Percentiles rank a stretch among this genome's conserved stretches.
Conservation (phyloP, 805 yeast species). For the Barnettozyma pratensis region DNA sequence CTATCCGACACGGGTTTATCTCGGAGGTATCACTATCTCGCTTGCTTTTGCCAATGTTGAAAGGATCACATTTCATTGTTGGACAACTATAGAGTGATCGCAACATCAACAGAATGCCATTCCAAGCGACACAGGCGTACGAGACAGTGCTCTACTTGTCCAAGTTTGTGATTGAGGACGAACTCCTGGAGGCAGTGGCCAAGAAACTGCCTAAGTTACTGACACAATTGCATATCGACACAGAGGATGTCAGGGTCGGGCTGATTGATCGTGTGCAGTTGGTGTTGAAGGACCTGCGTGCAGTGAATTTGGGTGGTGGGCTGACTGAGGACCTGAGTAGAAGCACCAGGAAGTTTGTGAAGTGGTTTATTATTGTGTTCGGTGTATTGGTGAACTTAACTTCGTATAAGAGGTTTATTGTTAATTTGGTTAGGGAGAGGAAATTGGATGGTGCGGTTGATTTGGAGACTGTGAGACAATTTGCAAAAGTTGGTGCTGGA, state of each 20-base stretch:
- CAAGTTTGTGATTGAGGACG: slow-evolving; percentile 4
- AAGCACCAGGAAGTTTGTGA: slow-evolving; percentile 8
- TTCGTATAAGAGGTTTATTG: slow-evolving; percentile 5
- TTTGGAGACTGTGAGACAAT: background rate
- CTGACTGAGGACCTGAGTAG: background rate
- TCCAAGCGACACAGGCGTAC: background rate
- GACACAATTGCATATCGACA: background rate
- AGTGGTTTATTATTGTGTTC: slow-evolving; percentile 7
- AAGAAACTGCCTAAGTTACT: background rate
- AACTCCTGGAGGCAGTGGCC: background rate
- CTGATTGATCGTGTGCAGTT: slow-evolving; percentile 3
- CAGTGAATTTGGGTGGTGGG: background rate
- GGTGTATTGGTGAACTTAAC: slow-evolving; percentile 7
- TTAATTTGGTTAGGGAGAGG: background rate
- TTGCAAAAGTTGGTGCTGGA: slow-evolving; percentile 1
- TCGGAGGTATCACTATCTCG: too few species aligned
- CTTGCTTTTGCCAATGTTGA: too few species aligned
- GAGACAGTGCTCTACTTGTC: slow-evolving; percentile 1
- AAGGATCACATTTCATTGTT: too few species aligned
- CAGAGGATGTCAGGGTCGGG: slow-evolving; percentile 1
- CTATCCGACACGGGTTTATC: too few species aligned
- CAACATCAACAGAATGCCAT: background rate
- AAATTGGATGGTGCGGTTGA: background rate
- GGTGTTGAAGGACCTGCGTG: background rate
- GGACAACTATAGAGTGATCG: too few species aligned